Base-by-base conservation (phyloP, 2,329 filamentous ascomycete species). In the Xylaria polymorpha region DNA sequence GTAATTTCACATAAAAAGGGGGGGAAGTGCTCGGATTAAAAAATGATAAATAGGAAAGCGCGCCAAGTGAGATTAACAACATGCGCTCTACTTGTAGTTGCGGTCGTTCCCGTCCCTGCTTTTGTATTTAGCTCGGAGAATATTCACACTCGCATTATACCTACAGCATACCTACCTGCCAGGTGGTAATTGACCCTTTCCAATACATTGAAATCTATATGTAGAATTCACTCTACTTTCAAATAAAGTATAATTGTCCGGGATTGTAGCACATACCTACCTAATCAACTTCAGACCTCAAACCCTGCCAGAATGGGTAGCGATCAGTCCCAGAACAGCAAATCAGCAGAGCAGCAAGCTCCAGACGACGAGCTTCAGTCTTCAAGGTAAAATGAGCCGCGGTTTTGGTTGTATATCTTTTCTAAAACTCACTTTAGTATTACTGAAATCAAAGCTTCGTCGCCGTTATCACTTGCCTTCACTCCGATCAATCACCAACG, bases 401-500 rank as follows among this genome's bases (percentile, higher is more conserved):
- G 8, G 1, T n/a, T 32, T 14, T 8, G n/a, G 15, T 22, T 35
- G 7, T 32, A 14, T 7, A 5, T 35, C n/a, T n/a, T 56, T n/a
- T 22, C 53, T 61, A 51, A 67, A 44, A n/a, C 37, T 51, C 14
- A 55, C 8, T n/a, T 32, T 29, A 51, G 61, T 20, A 12, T 12
- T 25, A 4, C 55, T 15, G 4, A 15, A 15, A 39, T 18, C 35
- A 59, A 25, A 37, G 15, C 15, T 46, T 32, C 37, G 15, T 60
- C 61, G 25, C 53, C 43, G 48, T 46, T 44, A 20, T 35, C 15
- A 10, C 62, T 18, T 46, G 9, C 41, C 35, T 68, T 61, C 51
- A 56, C 51, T 29, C 44, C 67, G 25, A 64, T 69, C 50, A 68
- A 66, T 55, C 41, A n/a, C 12, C 18, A 29, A 22, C 32, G 5